Base-by-base conservation (phyloP, 2,329 filamentous ascomycete genomes). In the Ophiostoma sp. region DNA sequence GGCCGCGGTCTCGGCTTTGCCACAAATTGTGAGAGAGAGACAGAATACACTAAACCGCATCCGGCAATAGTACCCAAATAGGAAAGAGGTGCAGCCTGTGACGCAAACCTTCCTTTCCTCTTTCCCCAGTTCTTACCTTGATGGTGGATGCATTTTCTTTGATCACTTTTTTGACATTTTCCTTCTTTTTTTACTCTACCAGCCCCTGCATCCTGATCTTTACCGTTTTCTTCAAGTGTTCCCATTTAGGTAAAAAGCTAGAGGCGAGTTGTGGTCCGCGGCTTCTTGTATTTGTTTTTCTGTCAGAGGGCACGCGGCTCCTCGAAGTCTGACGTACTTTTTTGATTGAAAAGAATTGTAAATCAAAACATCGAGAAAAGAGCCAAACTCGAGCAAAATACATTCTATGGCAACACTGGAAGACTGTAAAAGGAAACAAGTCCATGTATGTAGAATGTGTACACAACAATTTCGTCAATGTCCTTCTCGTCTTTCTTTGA, bases 21-120 rank as follows among this genome's bases (percentile, higher is more conserved):
- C 19, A 66, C 55, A 66, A 36, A 64, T 36, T 36, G 33, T 36
- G 33, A 28, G 9, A 70, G 5, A 64, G 1, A 12, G 3, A 15
- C 15, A 64, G 1, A 12, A 4, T 12, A 31, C 7, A 33, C 74
- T 74, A 75, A 72, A 52, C 74, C 73, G 3, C 7, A 72, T 72
- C 12, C 66, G 70, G 75, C 7, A 76, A 75, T 68, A 74, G 75
- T 76, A 61, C 75, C 74, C 66, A 75, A 76, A 75, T 45, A 75
- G 75, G 75, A 73, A 76, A 76, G 63, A 71, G 59, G 28, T 61
- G 63, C 61, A 42, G 59, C 45, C 55, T 66, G 36, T 66, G 57
- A 68, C 48, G 50, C 61, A 68, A 28, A 28, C 22, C 39, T 25
- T 45, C 25, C 12, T 12, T 22, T 15, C 25, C 25, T 50, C 19